A percentile compares a stretch with the other conserved stretches of the same genome.
phyloP scores from a whole-genome alignment of 2,329 filamentous ascomycete species.

The Zasmidium angulare region DNA sequence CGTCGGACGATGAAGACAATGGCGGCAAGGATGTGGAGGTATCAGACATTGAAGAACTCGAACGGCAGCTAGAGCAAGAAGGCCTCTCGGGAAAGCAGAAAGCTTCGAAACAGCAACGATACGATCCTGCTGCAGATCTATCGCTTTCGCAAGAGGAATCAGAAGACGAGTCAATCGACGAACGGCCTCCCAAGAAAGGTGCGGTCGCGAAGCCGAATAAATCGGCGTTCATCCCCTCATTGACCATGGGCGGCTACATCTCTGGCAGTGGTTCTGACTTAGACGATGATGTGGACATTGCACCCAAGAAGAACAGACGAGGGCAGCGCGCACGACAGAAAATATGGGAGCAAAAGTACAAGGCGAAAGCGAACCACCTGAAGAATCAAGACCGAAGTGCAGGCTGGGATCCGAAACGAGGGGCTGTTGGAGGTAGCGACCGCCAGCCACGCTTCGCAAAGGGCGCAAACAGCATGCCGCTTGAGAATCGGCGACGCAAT shows the following conservation, averaged over 20 bases:
- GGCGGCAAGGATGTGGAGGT: slow-evolving; percentile 23
- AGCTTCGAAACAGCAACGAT: background rate
- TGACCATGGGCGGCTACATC: slow-evolving; percentile 75
- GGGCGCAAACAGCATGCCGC: slow-evolving; percentile 18
- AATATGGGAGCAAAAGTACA: slow-evolving; percentile 80
- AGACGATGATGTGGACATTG: slow-evolving; percentile 55
- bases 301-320: slow-evolving; percentile 68
- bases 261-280: slow-evolving; percentile 74
- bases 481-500: slow-evolving; percentile 11
- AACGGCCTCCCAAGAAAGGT: slow-evolving; percentile 26
- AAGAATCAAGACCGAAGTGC: slow-evolving; percentile 43
- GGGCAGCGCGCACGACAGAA: slow-evolving; percentile 76
- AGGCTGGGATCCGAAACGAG: slow-evolving; percentile 60
- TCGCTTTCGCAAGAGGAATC: slow-evolving; percentile 17
- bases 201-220: slow-evolving; percentile 26
- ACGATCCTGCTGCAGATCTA: slow-evolving; percentile 20
- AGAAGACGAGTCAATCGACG: slow-evolving; percentile 24
- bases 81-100: slow-evolving; percentile 18
- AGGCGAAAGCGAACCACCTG: slow-evolving; percentile 67
- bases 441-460: slow-evolving; percentile 17
- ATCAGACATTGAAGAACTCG: slow-evolving; percentile 26
- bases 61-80: slow-evolving; percentile 26
- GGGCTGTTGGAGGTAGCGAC: slow-evolving; percentile 42
- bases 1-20: slow-evolving; percentile 35
- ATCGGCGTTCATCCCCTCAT: slow-evolving; percentile 69